Conservation (phyloP, 768 basidiomycete species). For the Boletus reticuloceps region DNA sequence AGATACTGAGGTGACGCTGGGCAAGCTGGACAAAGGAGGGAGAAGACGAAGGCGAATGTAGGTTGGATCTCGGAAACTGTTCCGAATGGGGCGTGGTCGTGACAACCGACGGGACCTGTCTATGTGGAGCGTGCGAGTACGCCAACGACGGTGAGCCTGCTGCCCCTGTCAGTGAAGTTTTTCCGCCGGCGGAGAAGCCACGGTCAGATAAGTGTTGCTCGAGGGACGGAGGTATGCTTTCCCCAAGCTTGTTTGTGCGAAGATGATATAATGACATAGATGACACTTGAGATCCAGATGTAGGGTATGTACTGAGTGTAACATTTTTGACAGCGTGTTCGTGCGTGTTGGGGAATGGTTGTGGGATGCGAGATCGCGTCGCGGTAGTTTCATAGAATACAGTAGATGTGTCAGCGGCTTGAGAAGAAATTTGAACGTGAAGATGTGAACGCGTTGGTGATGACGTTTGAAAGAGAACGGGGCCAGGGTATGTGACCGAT, state of each 20-base stretch:
- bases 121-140: constrained; percentile 35
- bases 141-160: constrained; percentile 12
- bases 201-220: constrained; percentile 22
- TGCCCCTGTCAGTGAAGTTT: neutral
- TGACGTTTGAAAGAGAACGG: constrained; percentile 48
- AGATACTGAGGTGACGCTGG: constrained; percentile 22
- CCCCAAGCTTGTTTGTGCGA: constrained; percentile 16
- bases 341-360: constrained; percentile 14
- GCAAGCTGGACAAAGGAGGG: constrained; percentile 22
- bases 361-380: constrained; percentile 31
- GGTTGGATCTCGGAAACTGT: constrained; percentile 14
- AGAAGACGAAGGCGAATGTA: constrained; percentile 6
- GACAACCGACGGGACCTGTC: constrained; percentile 48
- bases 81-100: constrained; percentile 40
- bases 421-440: constrained; percentile 31
- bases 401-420: constrained; percentile 45
- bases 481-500: constrained; percentile 43
- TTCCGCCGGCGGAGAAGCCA: constrained; percentile 6
- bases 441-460: constrained; percentile 29
- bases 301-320: constrained; percentile 27
- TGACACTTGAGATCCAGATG: constrained; percentile 31
- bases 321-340: constrained; percentile 25
- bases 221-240: constrained; percentile 14
- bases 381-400: constrained; percentile 65
- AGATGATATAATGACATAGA: constrained; percentile 34